phyloP scores from a whole-genome alignment of 768 basidiomycete genomes.

The Hypholoma sublateritium region DNA sequence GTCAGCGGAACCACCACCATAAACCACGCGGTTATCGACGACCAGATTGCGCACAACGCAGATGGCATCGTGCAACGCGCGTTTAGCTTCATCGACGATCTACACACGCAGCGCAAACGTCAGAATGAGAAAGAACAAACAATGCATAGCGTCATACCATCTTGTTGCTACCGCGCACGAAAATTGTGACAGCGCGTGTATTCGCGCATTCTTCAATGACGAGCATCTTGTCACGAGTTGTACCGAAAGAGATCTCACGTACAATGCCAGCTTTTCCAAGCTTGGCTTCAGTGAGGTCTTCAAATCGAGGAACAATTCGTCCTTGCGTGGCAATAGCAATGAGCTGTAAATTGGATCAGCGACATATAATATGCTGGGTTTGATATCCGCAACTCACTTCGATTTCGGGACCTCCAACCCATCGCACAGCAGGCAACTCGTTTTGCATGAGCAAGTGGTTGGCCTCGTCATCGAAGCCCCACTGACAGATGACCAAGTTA shows the following conservation, averaged over 20 bases:
- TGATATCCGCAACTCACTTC: conserved; percentile 55
- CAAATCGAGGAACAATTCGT: conserved; percentile 96
- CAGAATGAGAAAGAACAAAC: neutral
- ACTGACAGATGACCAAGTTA: conserved; percentile 98
- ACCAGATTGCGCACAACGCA: conserved; percentile 96
- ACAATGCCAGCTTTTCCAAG: conserved; percentile 93
- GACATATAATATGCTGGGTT: neutral
- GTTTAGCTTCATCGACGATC: conserved; percentile 99
- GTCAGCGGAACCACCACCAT: conserved; percentile 97
- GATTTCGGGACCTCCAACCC: conserved; percentile 99
- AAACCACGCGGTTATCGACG: conserved; percentile 94
- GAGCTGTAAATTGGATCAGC: conserved; percentile 47
- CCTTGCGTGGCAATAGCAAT: conserved; percentile 99
- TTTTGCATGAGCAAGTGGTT: conserved; percentile 99
- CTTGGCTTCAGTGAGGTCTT: conserved; percentile 89
- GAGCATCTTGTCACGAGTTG: conserved; percentile 98
- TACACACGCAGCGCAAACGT: conserved; percentile 29
- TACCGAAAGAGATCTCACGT: conserved; percentile 93
- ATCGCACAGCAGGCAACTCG: conserved; percentile 93
- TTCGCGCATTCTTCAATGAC: conserved; percentile 99
- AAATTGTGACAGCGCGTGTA: conserved; percentile 92
- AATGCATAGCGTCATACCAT: conserved; percentile 59
- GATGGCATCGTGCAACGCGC: conserved; percentile 95
- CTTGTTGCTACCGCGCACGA: conserved; percentile 97
- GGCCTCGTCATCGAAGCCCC: conserved; percentile 99